Evolutionary conservation across 768 basidiomycete genomes (phyloP), one percentile per base, ranked within the genome.

Genomic region (Lactifluus subvellereus): DNA sequence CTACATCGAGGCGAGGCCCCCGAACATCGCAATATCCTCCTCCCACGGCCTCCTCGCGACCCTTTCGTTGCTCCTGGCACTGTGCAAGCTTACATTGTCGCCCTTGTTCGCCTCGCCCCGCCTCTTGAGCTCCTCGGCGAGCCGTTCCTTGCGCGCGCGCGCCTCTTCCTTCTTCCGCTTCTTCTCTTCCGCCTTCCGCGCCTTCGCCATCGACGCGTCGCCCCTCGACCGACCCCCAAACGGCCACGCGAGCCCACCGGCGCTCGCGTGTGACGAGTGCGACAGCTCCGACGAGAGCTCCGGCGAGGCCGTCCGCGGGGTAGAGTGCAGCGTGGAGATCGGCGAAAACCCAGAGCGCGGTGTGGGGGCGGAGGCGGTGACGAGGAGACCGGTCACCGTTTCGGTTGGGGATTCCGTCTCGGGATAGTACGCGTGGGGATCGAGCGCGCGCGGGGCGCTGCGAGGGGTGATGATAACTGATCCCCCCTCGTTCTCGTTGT

Each of bases 41-140:
- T 69, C 66, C 64, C 58, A 64, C 30, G 48, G 14, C 18, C 55
- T 30, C 20, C 38, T 37, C 32, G 27, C 9, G 35, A 13, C 33
- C 54, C 32, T 52, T 55, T 63, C 64, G 59, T 20, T 35, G 10
- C 54, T 49, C 54, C 43, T 55, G 37, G 32, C 7, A 30, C 62
- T 57, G 33, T 54, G 38, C 57, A 32, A 0, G 22, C 61, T 62
- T 16, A 32, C 48, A 2, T 6, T 51, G 43, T 52, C 69, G 68
- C 57, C 62, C 68, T n/a, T 43, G 5, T 14, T 1, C 5, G 63
- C 74, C 68, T 72, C 71, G 65, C 69, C 70, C 16, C 71, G 73
- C 55, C 74, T 74, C 69, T 77, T 79, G 64, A 82, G 73, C 52
- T 80, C 75, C 59, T 73, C 69, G n/a, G 81, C 80, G 37, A 82